Evolutionary conservation across 176 grass and related monocot genomes (phyloP).

Genomic region (Musa acuminata): DNA sequence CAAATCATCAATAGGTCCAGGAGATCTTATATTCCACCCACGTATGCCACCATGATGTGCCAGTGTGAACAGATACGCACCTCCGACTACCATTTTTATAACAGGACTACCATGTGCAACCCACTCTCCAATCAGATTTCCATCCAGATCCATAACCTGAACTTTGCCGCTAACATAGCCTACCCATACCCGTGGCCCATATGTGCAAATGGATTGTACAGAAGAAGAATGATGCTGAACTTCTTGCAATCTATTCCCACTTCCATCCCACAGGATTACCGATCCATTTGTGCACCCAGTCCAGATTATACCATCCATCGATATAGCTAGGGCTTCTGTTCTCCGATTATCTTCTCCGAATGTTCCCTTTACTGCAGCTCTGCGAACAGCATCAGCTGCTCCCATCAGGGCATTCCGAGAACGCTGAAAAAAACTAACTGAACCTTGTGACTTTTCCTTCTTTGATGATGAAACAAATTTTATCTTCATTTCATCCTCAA

Average conservation of each 20-base stretch:
- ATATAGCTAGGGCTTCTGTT: conserved; percentile 7
- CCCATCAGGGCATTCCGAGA: conserved; percentile 88
- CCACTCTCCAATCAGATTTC: conserved; percentile 8
- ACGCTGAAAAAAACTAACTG: conserved; percentile 86
- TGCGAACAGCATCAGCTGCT: conserved; percentile 75
- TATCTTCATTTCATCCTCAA: conserved; percentile 74
- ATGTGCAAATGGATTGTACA: conserved; percentile 3
- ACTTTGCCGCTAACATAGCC: conserved; percentile 7
- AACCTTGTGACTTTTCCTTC: conserved; percentile 78
- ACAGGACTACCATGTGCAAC: conserved; percentile 8
- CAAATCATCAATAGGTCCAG: background rate
- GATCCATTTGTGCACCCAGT: conserved; percentile 5
- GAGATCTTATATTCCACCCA: conserved; percentile 8
- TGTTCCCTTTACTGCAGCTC: conserved; percentile 9
- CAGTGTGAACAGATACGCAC: background rate
- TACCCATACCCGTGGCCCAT: conserved; percentile 10
- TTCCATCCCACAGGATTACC: conserved; percentile 2
- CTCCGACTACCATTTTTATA: conserved; percentile 1
- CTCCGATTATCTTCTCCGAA: background rate
- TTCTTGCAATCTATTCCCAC: conserved; percentile 4
- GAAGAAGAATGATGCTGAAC: background rate
- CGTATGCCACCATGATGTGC: conserved; percentile 7
- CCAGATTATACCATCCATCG: conserved; percentile 8
- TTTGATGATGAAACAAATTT: conserved; percentile 58
- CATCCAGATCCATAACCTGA: conserved; percentile 8